Conservation (phyloP, 2,329 filamentous ascomycete species). For the Ceratocystis variospora region DNA sequence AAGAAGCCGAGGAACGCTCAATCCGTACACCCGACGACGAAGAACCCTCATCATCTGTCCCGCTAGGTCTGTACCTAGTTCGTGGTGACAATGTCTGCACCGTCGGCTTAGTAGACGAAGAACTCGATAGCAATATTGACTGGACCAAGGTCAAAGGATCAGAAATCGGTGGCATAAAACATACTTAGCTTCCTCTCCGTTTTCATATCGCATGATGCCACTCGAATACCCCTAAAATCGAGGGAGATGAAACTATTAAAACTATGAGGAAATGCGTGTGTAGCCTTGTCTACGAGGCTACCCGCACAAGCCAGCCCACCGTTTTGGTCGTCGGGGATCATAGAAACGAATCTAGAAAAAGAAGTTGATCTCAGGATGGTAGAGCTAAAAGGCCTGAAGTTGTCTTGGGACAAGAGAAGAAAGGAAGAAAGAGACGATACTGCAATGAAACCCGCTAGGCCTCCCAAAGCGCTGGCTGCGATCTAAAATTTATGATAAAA, state of each 20-base stretch:
- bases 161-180: constrained; percentile 73
- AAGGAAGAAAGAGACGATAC: background rate
- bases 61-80: constrained; percentile 80
- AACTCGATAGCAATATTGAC: constrained; percentile 77
- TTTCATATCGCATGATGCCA: background rate
- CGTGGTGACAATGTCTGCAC: constrained; percentile 89
- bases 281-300: background rate
- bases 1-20: constrained; percentile 72
- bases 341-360: background rate
- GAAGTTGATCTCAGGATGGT: background rate
- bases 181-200: constrained; percentile 28
- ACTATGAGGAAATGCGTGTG: background rate
- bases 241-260: background rate
- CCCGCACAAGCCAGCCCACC: background rate
- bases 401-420: background rate
- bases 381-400: background rate
- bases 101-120: constrained; percentile 78
- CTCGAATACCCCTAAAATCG: background rate
- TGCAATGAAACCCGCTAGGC: background rate
- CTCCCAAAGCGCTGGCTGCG: background rate
- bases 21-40: constrained; percentile 75
- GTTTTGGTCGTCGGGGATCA: background rate
- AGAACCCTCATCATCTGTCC: constrained; percentile 65
- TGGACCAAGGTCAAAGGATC: constrained; percentile 82
- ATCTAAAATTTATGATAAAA: background rate